Evolutionary conservation across 441 rosid species (phyloP), one percentile per base, ranked within the genome.

Genomic region (Bruguiera hainesii): DNA sequence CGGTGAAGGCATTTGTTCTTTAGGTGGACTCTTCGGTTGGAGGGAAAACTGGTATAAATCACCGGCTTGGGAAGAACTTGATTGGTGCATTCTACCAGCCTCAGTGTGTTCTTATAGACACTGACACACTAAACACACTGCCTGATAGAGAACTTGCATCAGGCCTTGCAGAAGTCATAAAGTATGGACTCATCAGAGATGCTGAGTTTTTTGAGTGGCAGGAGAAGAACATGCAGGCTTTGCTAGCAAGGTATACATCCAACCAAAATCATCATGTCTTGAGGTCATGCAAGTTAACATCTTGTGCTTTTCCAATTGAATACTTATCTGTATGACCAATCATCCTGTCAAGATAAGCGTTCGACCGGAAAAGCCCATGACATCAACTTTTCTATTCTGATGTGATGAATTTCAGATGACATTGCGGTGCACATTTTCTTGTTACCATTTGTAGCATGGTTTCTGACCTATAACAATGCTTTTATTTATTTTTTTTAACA

Each of bases 61-160:
- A 95, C 68, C 78, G 58, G 39, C 98, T 92, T 46, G 99, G 99
- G 71, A 95, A 95, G 89, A 95, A 95, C 72, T 29, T 95, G 89
- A 90, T 92, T 6, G 99, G 99, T 60, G 98, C 99, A 35, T 95
- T 95, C 80, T 90, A 95, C 85, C 98, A 95, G 79, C 99, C 99
- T 71, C 97, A 90, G 73, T 88, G 96, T 75, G 97, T 95, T 56
- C 85, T 95, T 28, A 49, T 95, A 64, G 97, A 95, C 77, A 95
- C 97, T 0, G 89, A 90, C 76, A 95, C 96, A 4, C 79, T 95
- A 60, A 84, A 84, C 81, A 92, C 99, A 5, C 71, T 95, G 80
- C 98, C 99, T 0, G 90, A 89, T 30, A 84, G 93, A 80, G 97
- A 95, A 82, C 74, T 95, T 78, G 98, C 97, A 48, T 95, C 98